A percentile compares a stretch with the other conserved stretches of the same genome.
These are phyloP conservation scores for Oryza punctata DNA, from an alignment of 176 grass and related monocot species.

Conservation along the genomic window DNA sequence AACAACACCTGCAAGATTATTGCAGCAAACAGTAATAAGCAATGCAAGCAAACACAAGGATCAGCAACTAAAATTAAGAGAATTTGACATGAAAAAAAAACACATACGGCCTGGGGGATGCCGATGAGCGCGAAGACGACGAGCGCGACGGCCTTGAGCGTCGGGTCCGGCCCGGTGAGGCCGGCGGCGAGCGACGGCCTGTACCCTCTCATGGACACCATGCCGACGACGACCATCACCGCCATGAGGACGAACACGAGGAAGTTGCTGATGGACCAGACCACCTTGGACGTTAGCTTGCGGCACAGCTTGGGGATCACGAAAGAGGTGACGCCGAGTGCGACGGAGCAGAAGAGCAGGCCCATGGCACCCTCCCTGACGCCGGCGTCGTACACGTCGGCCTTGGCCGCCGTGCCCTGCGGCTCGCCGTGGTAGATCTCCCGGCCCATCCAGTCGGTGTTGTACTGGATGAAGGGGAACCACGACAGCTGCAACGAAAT, in stretches of 20 bases:
- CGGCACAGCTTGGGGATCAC: conserved; percentile 55
- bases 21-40: neutral
- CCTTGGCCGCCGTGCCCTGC: conserved; percentile 11
- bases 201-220: conserved; percentile 51
- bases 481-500: conserved; percentile 42
- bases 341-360: conserved; percentile 66
- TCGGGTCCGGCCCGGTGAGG: conserved; percentile 31
- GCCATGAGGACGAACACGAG: conserved; percentile 38
- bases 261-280: conserved; percentile 57
- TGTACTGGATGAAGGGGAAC: conserved; percentile 73
- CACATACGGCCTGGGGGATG: conserved; percentile 50
- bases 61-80: neutral
- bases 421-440: conserved; percentile 58
- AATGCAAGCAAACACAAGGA: neutral
- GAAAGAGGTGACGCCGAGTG: conserved; percentile 51
- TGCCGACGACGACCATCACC: conserved; percentile 32
- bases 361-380: conserved; percentile 63
- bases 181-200: neutral
- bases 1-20: conserved; percentile 45
- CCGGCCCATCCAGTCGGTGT: conserved; percentile 84
- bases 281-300: conserved; percentile 51
- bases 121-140: conserved; percentile 51
- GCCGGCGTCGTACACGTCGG: conserved; percentile 27
- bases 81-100: neutral
- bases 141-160: conserved; percentile 27